phyloP scores from a whole-genome alignment of 116 monocot species.

The Dioscorea cayenensis region DNA sequence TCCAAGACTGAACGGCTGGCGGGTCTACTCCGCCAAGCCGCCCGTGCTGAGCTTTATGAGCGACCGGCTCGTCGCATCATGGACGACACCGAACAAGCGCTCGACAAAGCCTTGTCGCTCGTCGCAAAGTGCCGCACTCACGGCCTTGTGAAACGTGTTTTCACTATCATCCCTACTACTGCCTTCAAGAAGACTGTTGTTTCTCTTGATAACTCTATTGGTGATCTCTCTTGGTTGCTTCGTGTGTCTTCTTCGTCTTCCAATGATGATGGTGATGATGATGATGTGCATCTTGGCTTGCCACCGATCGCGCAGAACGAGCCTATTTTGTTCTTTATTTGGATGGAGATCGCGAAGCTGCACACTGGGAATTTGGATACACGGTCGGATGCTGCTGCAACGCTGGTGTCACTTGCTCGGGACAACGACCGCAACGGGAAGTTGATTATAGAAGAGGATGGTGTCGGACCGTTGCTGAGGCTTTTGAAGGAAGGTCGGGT shows the following conservation, averaged over 20 bases:
- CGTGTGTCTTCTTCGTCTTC: conserved; percentile 54
- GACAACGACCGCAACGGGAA: conserved; percentile 83
- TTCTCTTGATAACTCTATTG: conserved; percentile 82
- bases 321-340: conserved; percentile 79
- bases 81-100: conserved; percentile 84
- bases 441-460: conserved; percentile 91
- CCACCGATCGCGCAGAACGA: conserved; percentile 95
- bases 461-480: conserved; percentile 62
- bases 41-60: conserved; percentile 87
- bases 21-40: conserved; percentile 79
- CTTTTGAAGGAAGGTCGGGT: conserved; percentile 79
- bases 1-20: conserved; percentile 63
- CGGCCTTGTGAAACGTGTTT: conserved; percentile 54
- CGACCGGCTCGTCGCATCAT: conserved; percentile 89
- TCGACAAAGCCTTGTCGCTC: conserved; percentile 68
- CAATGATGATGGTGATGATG: conserved; percentile 34
- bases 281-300: conserved; percentile 61
- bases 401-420: conserved; percentile 74
- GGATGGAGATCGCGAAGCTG: conserved; percentile 90
- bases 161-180: conserved; percentile 69
- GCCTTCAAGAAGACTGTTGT: conserved; percentile 74
- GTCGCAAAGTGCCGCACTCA: conserved; percentile 64
- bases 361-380: conserved; percentile 54
- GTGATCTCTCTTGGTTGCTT: conserved; percentile 92
- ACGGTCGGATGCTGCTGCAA: conserved; percentile 64